Evolutionary conservation across 495 filamentous ascomycete genomes (phyloP), one percentile per base, ranked within the genome.

Genomic region (Aspergillus sparsus): DNA sequence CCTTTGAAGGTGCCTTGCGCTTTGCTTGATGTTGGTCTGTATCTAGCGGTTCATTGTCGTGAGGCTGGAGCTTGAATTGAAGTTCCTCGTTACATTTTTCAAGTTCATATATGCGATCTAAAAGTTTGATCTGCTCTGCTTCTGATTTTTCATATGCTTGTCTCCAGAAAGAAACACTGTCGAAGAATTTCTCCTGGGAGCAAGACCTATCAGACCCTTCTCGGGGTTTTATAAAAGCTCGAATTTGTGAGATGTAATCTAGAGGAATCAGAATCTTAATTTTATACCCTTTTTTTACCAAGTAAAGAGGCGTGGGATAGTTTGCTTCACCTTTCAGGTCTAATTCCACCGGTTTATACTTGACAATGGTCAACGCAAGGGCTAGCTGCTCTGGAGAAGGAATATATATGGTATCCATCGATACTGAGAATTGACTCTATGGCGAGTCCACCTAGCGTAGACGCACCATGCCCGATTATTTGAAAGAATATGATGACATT

Each of bases 91-190:
- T 75, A 2, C 65, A 63, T 47, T 77, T 71, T 49, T 83, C 71
- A 13, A 82, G 62, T 44, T 76, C 74, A 52, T 70, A 74, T 3
- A 82, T 62, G 5, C 67, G 73, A 46, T 81, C 74, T 33, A 72
- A 68, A 2, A 84, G 63, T 49, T 69, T 75, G 45, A 64, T 76
- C 50, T 81, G 78, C 45, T 78, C 78, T 12, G 65, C 68, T 61
- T 80, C 73, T 10, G 80, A 76, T 35, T 69, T 71, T 45, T 72
- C 67, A 49, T 77, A 82, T n/a, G 80, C 78, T 37, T 72, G 66
- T 59, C 79, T 75, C 81, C 81, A 84, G 71, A 81, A 82, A 11
- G 70, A 62, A 13, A 74, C 66, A 47, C 77, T 80, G 62, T 84
- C 80, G 50, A 82, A 71, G 63, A 73, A 77, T 44, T 72, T 72